Evolutionary conservation across 352 stramenopile genomes (phyloP), one percentile per base, ranked within the genome.

Genomic region (Chrysophaeum taylorii): DNA sequence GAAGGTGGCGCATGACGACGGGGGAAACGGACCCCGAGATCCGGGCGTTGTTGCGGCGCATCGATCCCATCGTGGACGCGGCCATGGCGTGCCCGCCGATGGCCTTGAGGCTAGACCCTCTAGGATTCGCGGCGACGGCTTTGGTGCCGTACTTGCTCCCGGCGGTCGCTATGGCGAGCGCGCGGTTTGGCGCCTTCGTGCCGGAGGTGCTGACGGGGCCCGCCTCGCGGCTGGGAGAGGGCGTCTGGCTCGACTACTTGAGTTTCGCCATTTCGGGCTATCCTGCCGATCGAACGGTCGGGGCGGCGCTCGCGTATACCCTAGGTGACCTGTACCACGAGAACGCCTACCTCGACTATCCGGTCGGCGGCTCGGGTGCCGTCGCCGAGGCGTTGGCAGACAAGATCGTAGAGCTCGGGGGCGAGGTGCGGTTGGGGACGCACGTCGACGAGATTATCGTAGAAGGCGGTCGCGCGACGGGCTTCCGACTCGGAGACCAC

Each of bases 311-410:
- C 25, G 76, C 78, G 21, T 91, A 91, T 64, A 89, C 83, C 45
- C 81, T 90, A 70, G 78, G 74, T 5, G 85, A 90, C 72, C 76
- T 89, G 21, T 78, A 90, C 70, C 75, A 72, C 43, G 31, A 76
- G 36, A 79, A 73, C 18, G 82, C 82, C 4, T 76, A 86, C 12
- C 66, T 92, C 25, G 84, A 92, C 73, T 92, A 88, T 73, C 85
- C 85, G 0, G 80, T 77, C 48, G 84, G 84, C 31, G 85, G 85
- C 21, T 88, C 75, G 23, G 83, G 84, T 52, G 81, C 78, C 1
- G 72, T 90, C 48, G 76, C 87, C 35, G 76, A 84, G 50, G 76
- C 78, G 0, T 60, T 87, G 0, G 78, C 83, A 0, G 69, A 64
- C 12, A 79, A 76, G 33, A 76, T 85, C 54, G 78, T 79, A 18